Evolutionary conservation across 2,329 filamentous ascomycete species (phyloP), one percentile per base, ranked within the genome.

Genomic region (Aotearoamyces nothofagi): DNA sequence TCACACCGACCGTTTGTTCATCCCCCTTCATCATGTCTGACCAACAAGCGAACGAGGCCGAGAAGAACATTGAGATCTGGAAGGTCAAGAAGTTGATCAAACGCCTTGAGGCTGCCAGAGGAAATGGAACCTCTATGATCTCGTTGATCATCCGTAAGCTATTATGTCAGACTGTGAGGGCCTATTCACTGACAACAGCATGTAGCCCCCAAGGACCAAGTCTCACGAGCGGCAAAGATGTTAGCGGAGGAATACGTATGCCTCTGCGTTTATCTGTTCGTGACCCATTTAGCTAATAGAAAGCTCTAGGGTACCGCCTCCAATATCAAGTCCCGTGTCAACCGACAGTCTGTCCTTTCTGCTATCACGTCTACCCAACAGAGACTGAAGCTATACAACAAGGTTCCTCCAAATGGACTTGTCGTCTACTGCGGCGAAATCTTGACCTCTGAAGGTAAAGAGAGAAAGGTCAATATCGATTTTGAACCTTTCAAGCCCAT

Each of bases 61-160:
- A 98, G 72, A 96, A 96, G 73, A 98, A 96, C 60, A 78, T 78
- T 49, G 72, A 78, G 60, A 78, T 77, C 63, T 86, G 79, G 81
- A 94, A 98, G 78, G 86, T 98, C 53, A 98, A 98, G 72, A 98
- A 98, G 69, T 67, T 98, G 53, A 93, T 98, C 63, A 98, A 96
- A 64, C 81, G 90, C 49, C 82, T 98, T 48, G 90, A 96, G 60
- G 80, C 83, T 39, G 92, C 92, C 45, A 73, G 92, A 55, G 90
- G 90, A 55, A 98, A 98, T 72, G 90, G 90, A 63, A 98, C 90
- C 40, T 87, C 78, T 64, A 98, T 98, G 90, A 98, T 98, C 60
- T 96, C 87, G 40, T 72, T 98, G 58, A 94, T 98, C 49, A 96
- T 98, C 52, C 90, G 83, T 92, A 65, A 51, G 80, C 47, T 12